A percentile compares a stretch with the other conserved stretches of the same genome.
Conservation (phyloP, 768 basidiomycete species). For the Inosperma sp. region DNA sequence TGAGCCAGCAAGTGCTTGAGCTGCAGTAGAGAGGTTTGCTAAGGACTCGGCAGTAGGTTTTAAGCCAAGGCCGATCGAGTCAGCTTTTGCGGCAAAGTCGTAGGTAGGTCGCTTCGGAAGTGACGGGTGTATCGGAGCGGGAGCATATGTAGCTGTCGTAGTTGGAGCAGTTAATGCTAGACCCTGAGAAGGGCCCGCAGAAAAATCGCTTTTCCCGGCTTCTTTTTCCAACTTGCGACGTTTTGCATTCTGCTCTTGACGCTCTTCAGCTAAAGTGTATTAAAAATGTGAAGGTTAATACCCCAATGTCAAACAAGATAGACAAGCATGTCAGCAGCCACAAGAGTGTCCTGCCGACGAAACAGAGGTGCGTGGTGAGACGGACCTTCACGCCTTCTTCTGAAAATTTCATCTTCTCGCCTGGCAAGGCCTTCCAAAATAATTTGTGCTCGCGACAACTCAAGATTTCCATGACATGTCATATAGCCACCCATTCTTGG, state of each 20-base stretch:
- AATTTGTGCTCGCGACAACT: constrained; percentile 81
- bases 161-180: constrained; percentile 46
- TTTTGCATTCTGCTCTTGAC: constrained; percentile 89
- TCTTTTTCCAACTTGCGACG: constrained; percentile 68
- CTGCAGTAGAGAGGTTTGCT: constrained; percentile 53
- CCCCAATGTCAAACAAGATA: constrained; percentile 18
- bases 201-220: constrained; percentile 27
- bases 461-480: constrained; percentile 87
- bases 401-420: constrained; percentile 94
- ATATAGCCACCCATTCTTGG: constrained; percentile 97
- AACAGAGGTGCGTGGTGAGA: constrained; percentile 23
- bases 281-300: constrained; percentile 29
- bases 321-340: constrained; percentile 11
- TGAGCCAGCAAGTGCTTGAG: constrained; percentile 75
- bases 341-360: constrained; percentile 13
- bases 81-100: constrained; percentile 71
- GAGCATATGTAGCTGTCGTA: constrained; percentile 33
- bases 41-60: constrained; percentile 54
- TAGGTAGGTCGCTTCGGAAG: constrained; percentile 61
- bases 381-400: constrained; percentile 86
- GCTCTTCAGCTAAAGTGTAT: constrained; percentile 72
- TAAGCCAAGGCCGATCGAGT: constrained; percentile 73
- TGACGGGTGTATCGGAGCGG: constrained; percentile 46
- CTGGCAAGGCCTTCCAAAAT: constrained; percentile 94
- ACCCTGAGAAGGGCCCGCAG: constrained; percentile 44